Percentiles rank a stretch among this genome's conserved stretches.
Conservation (phyloP, 2,329 filamentous ascomycete genomes). For the Hypoxylon sp. region DNA sequence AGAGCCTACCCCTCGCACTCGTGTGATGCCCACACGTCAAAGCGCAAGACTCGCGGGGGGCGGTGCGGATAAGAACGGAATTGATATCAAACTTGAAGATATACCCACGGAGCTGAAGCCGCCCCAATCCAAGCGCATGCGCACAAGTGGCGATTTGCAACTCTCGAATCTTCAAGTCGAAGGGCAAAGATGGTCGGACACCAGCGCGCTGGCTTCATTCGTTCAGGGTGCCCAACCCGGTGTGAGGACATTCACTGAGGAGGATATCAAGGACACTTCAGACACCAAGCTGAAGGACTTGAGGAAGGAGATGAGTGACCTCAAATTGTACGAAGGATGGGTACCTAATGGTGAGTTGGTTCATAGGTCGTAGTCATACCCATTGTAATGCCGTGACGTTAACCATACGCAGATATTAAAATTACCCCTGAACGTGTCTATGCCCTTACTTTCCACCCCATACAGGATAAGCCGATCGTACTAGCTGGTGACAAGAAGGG, state of each 20-base stretch:
- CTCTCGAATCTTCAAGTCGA: constrained; percentile 85
- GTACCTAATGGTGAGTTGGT: constrained; percentile 77
- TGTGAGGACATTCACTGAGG: constrained; percentile 86
- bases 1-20: constrained; percentile 64
- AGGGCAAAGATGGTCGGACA: constrained; percentile 81
- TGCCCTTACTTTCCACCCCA: constrained; percentile 89
- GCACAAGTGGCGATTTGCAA: constrained; percentile 72
- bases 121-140: constrained; percentile 70
- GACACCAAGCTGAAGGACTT: constrained; percentile 82
- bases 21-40: constrained; percentile 66
- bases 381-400: constrained; percentile 3
- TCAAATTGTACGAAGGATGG: constrained; percentile 88
- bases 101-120: constrained; percentile 58
- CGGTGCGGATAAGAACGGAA: constrained; percentile 63
- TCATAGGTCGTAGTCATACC: background rate
- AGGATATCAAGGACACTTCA: constrained; percentile 84
- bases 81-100: constrained; percentile 65
- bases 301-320: constrained; percentile 80
- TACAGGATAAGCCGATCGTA: constrained; percentile 85
- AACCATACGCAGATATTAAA: constrained; percentile 79
- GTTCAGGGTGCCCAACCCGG: constrained; percentile 81
- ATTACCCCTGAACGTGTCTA: constrained; percentile 91
- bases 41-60: constrained; percentile 72
- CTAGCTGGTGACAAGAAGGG: constrained; percentile 97
- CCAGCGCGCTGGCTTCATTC: constrained; percentile 75